Conservation (phyloP, 108 stramenopile species). For the Bacterosira constricta region DNA sequence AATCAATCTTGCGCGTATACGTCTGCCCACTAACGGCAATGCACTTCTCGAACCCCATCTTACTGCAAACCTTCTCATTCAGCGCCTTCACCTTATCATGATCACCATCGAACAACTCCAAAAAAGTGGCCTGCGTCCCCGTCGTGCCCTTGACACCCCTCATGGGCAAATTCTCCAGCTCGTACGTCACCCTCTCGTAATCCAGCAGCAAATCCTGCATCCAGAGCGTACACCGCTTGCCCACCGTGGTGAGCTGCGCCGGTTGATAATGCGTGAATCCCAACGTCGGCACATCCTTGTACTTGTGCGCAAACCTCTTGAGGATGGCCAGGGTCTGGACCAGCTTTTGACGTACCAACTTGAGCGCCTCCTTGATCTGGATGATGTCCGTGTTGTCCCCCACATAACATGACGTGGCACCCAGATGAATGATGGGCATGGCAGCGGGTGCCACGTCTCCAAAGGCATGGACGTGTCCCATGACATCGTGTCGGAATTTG, state of each 20-base stretch:
- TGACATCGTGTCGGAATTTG: constrained; percentile 99
- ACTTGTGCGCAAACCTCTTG: constrained; percentile 79
- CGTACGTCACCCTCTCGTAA: constrained; percentile 82
- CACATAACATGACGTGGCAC: constrained; percentile 96
- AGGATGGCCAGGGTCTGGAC: constrained; percentile 84
- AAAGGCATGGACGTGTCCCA: constrained; percentile 99
- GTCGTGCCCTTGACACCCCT: constrained; percentile 99
- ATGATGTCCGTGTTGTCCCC: constrained; percentile 97
- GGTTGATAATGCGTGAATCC: constrained; percentile 99
- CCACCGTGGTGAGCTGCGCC: constrained; percentile 97
- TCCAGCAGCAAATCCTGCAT: constrained; percentile 96
- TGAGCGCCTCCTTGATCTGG: constrained; percentile 88
- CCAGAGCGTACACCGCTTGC: constrained; percentile 96
- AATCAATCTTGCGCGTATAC: constrained; percentile 99
- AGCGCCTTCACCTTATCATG: constrained; percentile 93
- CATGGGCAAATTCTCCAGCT: constrained; percentile 94
- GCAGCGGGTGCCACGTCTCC: constrained; percentile 91
- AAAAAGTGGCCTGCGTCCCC: constrained; percentile 97
- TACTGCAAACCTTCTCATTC: constrained; percentile 88
- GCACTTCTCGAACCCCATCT: constrained; percentile 93
- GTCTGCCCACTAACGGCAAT: constrained; percentile 97
- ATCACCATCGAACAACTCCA: constrained; percentile 99
- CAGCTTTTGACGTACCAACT: constrained; percentile 88
- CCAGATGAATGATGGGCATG: constrained; percentile 96
- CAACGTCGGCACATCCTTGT: constrained; percentile 91